Conservation (phyloP, 75 land plant species). For the Adiantum capillusveneris region DNA sequence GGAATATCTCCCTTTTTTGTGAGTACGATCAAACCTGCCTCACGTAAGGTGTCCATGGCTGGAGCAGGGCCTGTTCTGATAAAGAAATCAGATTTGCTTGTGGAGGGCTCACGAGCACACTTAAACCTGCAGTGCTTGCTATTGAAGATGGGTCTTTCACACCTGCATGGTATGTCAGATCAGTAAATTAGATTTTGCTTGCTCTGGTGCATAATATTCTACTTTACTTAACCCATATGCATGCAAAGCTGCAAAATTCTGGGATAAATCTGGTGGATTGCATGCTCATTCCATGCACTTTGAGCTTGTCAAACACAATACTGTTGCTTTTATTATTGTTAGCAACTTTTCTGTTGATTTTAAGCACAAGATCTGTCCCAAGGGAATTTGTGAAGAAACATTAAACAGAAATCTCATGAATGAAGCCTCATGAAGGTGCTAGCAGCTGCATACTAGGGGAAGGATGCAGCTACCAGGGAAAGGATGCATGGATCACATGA, state of each 20-base stretch:
- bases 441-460: too few relatives aligned
- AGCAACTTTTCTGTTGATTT: neutral
- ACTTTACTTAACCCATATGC: neutral
- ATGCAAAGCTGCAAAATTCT: neutral
- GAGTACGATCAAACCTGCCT: neutral
- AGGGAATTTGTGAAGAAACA: too few relatives aligned
- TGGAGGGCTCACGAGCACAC: constrained; percentile 3
- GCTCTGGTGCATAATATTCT: too few relatives aligned
- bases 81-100: constrained; percentile 3
- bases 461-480: too few relatives aligned
- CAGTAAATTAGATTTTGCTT: too few relatives aligned
- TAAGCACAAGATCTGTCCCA: neutral
- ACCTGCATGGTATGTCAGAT: constrained; percentile 21
- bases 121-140: constrained; percentile 20
- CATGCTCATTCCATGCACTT: neutral
- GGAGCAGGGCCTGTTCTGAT: constrained; percentile 1
- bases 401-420: too few relatives aligned
- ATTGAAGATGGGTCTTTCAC: constrained; percentile 24
- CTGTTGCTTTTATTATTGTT: neutral
- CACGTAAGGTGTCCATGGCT: neutral
- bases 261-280: neutral
- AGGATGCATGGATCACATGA: too few relatives aligned
- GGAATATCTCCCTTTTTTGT: neutral
- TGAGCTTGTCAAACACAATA: neutral
- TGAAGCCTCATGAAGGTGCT: too few relatives aligned